phyloP scores from a whole-genome alignment of 1,284 basidiomycete species.

The Ganoderma resinaceum region DNA sequence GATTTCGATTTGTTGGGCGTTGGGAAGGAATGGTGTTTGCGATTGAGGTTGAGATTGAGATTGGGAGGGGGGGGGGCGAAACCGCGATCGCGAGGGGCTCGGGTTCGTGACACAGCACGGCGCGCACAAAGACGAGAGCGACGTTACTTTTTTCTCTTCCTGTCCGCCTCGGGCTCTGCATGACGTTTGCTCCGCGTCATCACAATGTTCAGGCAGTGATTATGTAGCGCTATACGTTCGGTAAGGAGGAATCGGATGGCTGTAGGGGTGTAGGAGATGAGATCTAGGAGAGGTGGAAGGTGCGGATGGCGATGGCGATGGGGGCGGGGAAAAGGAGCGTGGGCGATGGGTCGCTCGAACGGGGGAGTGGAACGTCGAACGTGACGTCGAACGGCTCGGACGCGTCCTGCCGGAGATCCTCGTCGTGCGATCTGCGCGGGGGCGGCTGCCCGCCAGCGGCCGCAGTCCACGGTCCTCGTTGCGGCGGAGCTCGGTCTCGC shows the following conservation, averaged over 20 bases:
- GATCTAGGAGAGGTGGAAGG: too few relatives aligned
- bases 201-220: neutral
- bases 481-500: slow-evolving; percentile 1
- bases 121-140: slow-evolving; percentile 15
- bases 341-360: slow-evolving; percentile 13
- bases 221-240: neutral
- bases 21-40: neutral
- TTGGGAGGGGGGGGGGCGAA: neutral
- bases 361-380: neutral
- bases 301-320: neutral
- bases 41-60: neutral
- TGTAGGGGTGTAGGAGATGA: neutral
- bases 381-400: slow-evolving; percentile 5
- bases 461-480: slow-evolving; percentile 1
- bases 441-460: slow-evolving; percentile 6
- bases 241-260: neutral
- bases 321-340: neutral
- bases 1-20: neutral
- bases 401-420: slow-evolving; percentile 16
- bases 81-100: slow-evolving; percentile 4
- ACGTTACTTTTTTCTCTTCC: slow-evolving; percentile 43
- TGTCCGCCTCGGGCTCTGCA: slow-evolving; percentile 39
- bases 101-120: slow-evolving; percentile 21
- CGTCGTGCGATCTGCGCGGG: neutral
- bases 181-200: slow-evolving; percentile 43